phyloP scores from a whole-genome alignment of 441 rosid genomes.

The Theobroma grandiflorum region DNA sequence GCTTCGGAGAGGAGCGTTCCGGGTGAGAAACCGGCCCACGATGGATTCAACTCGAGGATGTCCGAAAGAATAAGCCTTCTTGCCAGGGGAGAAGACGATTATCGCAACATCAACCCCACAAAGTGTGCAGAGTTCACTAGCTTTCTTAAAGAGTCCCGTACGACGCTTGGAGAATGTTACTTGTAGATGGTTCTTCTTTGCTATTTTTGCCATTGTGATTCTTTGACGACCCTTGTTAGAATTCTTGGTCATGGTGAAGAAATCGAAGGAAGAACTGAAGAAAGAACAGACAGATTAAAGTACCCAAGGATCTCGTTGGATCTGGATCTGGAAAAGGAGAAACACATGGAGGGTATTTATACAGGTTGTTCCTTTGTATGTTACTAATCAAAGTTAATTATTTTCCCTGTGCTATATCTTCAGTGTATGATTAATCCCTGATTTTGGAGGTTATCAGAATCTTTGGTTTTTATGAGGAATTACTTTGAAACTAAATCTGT shows the following conservation, averaged over 20 bases:
- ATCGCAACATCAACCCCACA: constrained; percentile 55
- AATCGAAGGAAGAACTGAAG: neutral
- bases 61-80: constrained; percentile 53
- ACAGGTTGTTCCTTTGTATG: neutral
- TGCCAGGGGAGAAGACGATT: constrained; percentile 51
- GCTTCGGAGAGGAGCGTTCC: constrained; percentile 1
- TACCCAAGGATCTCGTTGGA: neutral
- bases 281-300: neutral
- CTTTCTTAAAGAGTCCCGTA: constrained; percentile 61
- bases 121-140: constrained; percentile 59
- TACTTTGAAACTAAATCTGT: neutral
- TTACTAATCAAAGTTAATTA: neutral
- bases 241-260: constrained; percentile 38
- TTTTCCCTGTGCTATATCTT: neutral
- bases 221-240: constrained; percentile 51
- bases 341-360: constrained; percentile 35
- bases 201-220: constrained; percentile 45
- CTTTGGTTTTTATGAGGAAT: constrained; percentile 2
- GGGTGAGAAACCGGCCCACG: constrained; percentile 34
- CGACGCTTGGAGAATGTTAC: constrained; percentile 67
- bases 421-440: constrained; percentile 9
- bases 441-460: constrained; percentile 21
- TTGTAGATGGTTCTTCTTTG: constrained; percentile 47
- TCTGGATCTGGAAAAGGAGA: neutral
- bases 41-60: constrained; percentile 51